Conservation (phyloP, 495 filamentous ascomycete genomes). For the Penicillium bialowiezense region DNA sequence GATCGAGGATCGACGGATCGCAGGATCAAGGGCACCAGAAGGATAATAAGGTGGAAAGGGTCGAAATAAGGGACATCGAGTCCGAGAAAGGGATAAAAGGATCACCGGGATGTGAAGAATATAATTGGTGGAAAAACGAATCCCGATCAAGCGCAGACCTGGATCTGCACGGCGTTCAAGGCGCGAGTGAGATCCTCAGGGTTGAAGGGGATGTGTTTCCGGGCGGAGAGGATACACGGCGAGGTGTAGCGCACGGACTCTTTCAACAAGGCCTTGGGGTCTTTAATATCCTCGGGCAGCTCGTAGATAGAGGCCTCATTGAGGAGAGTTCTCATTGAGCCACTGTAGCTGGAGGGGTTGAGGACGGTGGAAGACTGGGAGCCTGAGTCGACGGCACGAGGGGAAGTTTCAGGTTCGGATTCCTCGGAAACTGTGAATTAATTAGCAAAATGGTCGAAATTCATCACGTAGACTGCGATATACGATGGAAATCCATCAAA, state of each 20-base stretch:
- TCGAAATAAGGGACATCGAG: slow-evolving; percentile 13
- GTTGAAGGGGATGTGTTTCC: slow-evolving; percentile 33
- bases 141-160: slow-evolving; percentile 33
- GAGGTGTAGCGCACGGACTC: slow-evolving; percentile 35
- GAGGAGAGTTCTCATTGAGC: slow-evolving; percentile 41
- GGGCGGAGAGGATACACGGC: slow-evolving; percentile 22
- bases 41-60: neutral
- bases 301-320: slow-evolving; percentile 22
- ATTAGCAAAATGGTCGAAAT: no score
- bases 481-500: no score
- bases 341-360: slow-evolving; percentile 37
- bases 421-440: no score
- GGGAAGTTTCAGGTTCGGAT: slow-evolving; percentile 9
- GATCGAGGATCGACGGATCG: neutral
- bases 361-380: slow-evolving; percentile 42
- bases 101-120: slow-evolving; percentile 20
- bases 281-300: slow-evolving; percentile 29
- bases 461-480: no score
- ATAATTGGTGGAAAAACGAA: neutral
- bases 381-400: slow-evolving; percentile 27
- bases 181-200: slow-evolving; percentile 43
- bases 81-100: slow-evolving; percentile 8
- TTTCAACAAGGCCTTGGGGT: slow-evolving; percentile 34
- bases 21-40: neutral
- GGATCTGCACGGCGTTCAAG: slow-evolving; percentile 42